These are phyloP conservation scores for Curvularia spicifera DNA, from an alignment of 2,329 filamentous ascomycete genomes.

Conservation along the genomic window DNA sequence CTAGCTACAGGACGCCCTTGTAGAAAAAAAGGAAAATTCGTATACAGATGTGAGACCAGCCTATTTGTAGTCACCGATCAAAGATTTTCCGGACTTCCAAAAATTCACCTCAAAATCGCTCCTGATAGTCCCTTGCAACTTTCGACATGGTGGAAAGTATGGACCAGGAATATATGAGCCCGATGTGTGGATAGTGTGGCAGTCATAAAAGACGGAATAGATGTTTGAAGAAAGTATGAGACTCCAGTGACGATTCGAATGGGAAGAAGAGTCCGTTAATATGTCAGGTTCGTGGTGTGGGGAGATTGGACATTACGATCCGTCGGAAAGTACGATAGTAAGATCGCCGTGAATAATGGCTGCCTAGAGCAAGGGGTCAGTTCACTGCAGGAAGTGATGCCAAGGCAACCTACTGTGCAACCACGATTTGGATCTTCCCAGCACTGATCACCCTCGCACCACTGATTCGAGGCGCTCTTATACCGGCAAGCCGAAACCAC, in stretches of 20 bases:
- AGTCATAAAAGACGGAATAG: slow-evolving; percentile 2
- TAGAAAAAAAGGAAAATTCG: slow-evolving; percentile 14
- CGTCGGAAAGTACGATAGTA: slow-evolving; percentile 38
- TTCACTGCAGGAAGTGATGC: background rate
- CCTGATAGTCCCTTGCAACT: background rate
- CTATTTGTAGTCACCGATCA: background rate
- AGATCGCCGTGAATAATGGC: slow-evolving; percentile 32
- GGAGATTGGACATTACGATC: slow-evolving; percentile 15
- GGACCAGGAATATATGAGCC: slow-evolving; percentile 22
- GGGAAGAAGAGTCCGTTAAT: background rate
- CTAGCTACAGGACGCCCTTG: background rate
- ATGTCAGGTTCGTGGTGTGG: background rate
- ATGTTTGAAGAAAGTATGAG: slow-evolving; percentile 9
- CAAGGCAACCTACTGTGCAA: slow-evolving; percentile 73
- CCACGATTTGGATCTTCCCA: slow-evolving; percentile 60
- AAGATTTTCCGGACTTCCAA: slow-evolving; percentile 30
- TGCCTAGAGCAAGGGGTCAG: slow-evolving; percentile 24
- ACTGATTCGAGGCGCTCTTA: slow-evolving; percentile 69
- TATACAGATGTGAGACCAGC: slow-evolving; percentile 18
- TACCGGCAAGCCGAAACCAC: slow-evolving; percentile 61
- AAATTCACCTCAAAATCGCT: slow-evolving; percentile 29
- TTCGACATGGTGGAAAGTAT: slow-evolving; percentile 31
- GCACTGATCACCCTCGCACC: slow-evolving; percentile 59
- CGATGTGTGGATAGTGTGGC: slow-evolving; percentile 3
- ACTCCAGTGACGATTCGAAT: slow-evolving; percentile 7